Conservation (phyloP, 768 basidiomycete species). For the Trametes cinnabarina region DNA sequence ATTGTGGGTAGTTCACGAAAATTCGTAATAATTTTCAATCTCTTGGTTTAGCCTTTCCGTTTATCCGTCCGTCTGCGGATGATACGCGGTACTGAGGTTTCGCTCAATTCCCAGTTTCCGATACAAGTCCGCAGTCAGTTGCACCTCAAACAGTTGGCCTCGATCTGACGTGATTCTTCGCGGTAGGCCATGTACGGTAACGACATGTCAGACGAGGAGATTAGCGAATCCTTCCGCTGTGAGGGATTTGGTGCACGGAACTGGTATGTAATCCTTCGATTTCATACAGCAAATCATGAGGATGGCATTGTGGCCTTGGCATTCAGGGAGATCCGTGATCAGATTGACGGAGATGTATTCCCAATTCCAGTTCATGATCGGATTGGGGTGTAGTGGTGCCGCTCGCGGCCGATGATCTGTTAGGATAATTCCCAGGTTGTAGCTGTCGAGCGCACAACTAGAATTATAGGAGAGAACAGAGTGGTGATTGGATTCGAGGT, state of each 20-base stretch:
- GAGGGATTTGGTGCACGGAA: constrained; percentile 23
- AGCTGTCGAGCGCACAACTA: too few species aligned
- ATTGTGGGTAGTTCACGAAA: constrained; percentile 33
- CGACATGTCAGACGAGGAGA: constrained; percentile 20
- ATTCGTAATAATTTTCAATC: constrained; percentile 38
- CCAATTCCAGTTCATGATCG: constrained; percentile 5
- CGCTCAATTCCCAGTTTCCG: constrained; percentile 32
- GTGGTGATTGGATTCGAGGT: too few species aligned
- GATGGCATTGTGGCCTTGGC: constrained; percentile 19
- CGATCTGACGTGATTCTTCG: constrained; percentile 12
- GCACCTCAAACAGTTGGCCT: constrained; percentile 28
- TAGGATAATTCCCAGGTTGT: too few species aligned
- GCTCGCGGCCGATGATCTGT: constrained; percentile 6
- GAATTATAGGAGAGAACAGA: too few species aligned
- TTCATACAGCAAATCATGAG: constrained; percentile 13
- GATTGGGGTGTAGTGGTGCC: constrained; percentile 20
- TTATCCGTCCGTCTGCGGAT: constrained; percentile 43
- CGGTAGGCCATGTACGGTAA: constrained; percentile 8
- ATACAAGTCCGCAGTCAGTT: constrained; percentile 34
- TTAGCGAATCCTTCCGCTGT: constrained; percentile 22
- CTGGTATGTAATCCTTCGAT: constrained; percentile 30
- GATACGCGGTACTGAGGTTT: constrained; percentile 41
- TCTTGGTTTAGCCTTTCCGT: constrained; percentile 42
- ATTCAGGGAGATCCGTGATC: constrained; percentile 17
- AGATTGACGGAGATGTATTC: not conserved